Base-by-base conservation (phyloP, 169 alveolate species). In the Cryptosporidium tyzzeri region DNA sequence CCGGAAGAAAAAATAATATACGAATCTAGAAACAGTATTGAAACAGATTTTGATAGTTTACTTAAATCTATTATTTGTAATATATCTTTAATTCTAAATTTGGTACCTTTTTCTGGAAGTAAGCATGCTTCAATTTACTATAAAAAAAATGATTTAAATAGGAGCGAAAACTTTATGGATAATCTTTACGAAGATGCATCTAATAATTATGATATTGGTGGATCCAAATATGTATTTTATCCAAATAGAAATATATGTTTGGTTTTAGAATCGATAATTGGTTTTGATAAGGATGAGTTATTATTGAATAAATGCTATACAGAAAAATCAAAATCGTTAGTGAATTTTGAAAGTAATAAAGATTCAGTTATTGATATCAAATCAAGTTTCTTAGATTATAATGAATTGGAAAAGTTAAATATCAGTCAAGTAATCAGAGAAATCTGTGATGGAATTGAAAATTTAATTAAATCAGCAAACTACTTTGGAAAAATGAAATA, bases 401-500 rank as follows among this genome's bases (percentile, higher is more conserved):
- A 0, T 44, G 84, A 69, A 44, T 41, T 44, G 16, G 84, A n/a
- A 21, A 12, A 16, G 2, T 21, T 44, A 21, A 48, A 69, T 69
- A 45, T 21, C 10, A 10, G 18, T 8, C 65, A n/a, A 48, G 10
- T 55, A 2, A 71, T 71, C 50, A 71, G 50, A 55, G 18, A 21
- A 12, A 71, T 71, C 26, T 71, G 85, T 26, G 70, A 71, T 29
- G 85, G 70, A 51, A 71, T 71, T 51, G 48, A 31, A 8, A 53
- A 71, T 26, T 51, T 71, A 21, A 31, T 71, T 23, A 71, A 71
- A 51, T 12, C 50, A 10, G 53, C 85, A 21, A 71, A 48, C 44
- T 10, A 53, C 41, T 71, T 31, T 9, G 31, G n/a, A 8, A 53
- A 33, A 6, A 37, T n/a, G 18, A 39, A 68, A 14, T 21, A 35